phyloP scores from a whole-genome alignment of 106 monocot genomes.

The Allium fistulosum region DNA sequence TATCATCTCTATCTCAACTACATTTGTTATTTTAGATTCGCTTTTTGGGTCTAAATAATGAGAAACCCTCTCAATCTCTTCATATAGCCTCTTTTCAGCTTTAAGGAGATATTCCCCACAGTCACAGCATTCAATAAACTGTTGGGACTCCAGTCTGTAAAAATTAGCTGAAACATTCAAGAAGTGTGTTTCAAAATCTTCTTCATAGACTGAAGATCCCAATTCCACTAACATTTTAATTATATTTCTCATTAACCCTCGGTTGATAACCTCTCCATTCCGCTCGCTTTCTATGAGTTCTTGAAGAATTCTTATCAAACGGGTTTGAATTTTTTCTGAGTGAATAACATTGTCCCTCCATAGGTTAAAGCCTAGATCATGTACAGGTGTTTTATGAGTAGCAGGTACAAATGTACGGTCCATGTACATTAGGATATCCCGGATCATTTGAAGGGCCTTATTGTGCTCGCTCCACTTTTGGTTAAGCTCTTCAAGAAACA shows the following conservation, averaged over 20 bases:
- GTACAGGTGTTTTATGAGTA: slow-evolving; percentile 38
- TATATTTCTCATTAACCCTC: slow-evolving; percentile 60
- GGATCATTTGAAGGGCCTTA: slow-evolving; percentile 66
- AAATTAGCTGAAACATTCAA: slow-evolving; percentile 41
- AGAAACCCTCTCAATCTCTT: slow-evolving; percentile 59
- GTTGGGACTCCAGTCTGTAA: slow-evolving; percentile 56
- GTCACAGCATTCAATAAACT: slow-evolving; percentile 47
- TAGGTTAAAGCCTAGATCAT: slow-evolving; percentile 58
- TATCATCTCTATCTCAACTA: slow-evolving; percentile 66
- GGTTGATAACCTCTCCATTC: slow-evolving; percentile 51
- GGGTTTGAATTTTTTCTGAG: slow-evolving; percentile 28
- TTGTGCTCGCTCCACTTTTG: slow-evolving; percentile 60
- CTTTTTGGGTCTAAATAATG: slow-evolving; percentile 39
- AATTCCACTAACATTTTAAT: slow-evolving; percentile 60
- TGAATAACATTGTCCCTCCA: slow-evolving; percentile 58
- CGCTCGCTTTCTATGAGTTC: slow-evolving; percentile 51
- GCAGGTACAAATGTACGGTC: slow-evolving; percentile 47
- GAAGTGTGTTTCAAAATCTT: slow-evolving; percentile 53
- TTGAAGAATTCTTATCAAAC: slow-evolving; percentile 38
- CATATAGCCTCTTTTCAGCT: slow-evolving; percentile 54
- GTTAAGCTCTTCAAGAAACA: slow-evolving; percentile 60
- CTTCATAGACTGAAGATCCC: slow-evolving; percentile 47
- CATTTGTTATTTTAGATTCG: slow-evolving; percentile 44
- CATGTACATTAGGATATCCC: slow-evolving; percentile 76
- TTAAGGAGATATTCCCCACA: slow-evolving; percentile 54